Evolutionary conservation across 257 asterid genomes (phyloP).

Genomic region (Ocimum tenuiflorum): DNA sequence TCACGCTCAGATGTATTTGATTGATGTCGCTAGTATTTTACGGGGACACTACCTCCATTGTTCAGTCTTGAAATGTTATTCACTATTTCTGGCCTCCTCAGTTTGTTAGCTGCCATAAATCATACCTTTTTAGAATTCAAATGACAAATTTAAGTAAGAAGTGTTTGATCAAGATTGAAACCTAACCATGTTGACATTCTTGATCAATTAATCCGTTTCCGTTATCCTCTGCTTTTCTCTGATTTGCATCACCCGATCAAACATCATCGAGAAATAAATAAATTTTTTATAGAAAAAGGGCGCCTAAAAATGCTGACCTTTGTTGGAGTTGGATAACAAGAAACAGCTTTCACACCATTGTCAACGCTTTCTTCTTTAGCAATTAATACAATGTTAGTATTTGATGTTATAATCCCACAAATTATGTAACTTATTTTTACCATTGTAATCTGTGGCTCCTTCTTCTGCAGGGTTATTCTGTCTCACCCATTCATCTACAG

Average conservation of each 20-base stretch:
- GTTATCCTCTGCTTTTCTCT: slow-evolving; percentile 21
- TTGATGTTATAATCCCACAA: background rate
- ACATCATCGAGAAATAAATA: background rate
- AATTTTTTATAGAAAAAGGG: too few relatives aligned
- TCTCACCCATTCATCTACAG: slow-evolving; percentile 56
- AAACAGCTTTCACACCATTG: slow-evolving; percentile 7
- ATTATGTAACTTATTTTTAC: slow-evolving; percentile 17
- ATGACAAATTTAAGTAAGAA: too few relatives aligned
- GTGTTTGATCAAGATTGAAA: background rate
- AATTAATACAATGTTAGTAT: too few relatives aligned
- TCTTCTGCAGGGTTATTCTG: slow-evolving; percentile 24
- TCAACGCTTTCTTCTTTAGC: slow-evolving; percentile 2
- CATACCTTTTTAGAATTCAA: background rate
- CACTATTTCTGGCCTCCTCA: slow-evolving; percentile 17
- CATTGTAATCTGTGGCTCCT: slow-evolving; percentile 21
- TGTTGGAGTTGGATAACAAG: slow-evolving; percentile 14
- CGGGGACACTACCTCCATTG: slow-evolving; percentile 25
- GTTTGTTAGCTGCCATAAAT: slow-evolving; percentile 26
- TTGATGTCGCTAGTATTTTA: slow-evolving; percentile 25
- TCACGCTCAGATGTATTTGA: too few relatives aligned
- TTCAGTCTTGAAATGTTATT: slow-evolving; percentile 16
- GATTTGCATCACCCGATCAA: background rate
- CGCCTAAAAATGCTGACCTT: slow-evolving; percentile 20
- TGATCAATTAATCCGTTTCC: slow-evolving; percentile 7
- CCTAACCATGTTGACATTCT: slow-evolving; percentile 31